A percentile compares a stretch with the other conserved stretches of the same genome.
These are phyloP conservation scores for Drosera spatulata DNA, from an alignment of 179 eudicot species.

Conservation along the genomic window DNA sequence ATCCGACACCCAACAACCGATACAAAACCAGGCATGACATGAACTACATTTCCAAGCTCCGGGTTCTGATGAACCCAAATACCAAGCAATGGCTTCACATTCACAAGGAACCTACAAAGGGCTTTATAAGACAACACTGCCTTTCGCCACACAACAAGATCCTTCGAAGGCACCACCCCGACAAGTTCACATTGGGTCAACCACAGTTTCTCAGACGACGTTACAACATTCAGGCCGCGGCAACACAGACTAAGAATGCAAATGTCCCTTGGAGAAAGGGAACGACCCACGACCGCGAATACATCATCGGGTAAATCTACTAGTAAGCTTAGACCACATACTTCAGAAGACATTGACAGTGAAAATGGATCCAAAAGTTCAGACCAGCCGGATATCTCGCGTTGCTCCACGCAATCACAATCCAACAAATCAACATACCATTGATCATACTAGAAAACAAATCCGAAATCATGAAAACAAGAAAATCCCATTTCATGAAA, in stretches of 20 bases:
- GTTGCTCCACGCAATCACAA: not conserved
- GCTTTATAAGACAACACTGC: conserved; percentile 50
- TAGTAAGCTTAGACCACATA: conserved; percentile 47
- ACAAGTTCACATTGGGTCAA: conserved; percentile 45
- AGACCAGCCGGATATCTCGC: not conserved
- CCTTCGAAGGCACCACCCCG: conserved; percentile 30
- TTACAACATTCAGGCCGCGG: conserved; percentile 32
- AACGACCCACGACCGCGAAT: conserved; percentile 37
- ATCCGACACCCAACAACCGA: conserved; percentile 67
- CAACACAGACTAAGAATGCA: conserved; percentile 58
- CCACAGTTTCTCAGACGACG: conserved; percentile 64
- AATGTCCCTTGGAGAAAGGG: conserved; percentile 56
- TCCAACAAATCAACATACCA: not conserved
- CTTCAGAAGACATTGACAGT: conserved; percentile 13
- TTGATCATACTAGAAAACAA: not conserved
- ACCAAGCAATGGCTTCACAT: conserved; percentile 46
- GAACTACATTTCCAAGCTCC: conserved; percentile 74
- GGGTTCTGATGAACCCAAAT: conserved; percentile 88
- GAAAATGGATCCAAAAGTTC: not conserved
- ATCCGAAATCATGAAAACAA: not conserved
- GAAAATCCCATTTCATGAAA: conserved; percentile 1
- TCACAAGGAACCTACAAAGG: conserved; percentile 43
- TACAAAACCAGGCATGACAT: conserved; percentile 69
- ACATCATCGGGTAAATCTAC: conserved; percentile 64
- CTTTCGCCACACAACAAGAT: conserved; percentile 53